Evolutionary conservation across 2,329 filamentous ascomycete species (phyloP).

Genomic region (Chaetomium sp.): DNA sequence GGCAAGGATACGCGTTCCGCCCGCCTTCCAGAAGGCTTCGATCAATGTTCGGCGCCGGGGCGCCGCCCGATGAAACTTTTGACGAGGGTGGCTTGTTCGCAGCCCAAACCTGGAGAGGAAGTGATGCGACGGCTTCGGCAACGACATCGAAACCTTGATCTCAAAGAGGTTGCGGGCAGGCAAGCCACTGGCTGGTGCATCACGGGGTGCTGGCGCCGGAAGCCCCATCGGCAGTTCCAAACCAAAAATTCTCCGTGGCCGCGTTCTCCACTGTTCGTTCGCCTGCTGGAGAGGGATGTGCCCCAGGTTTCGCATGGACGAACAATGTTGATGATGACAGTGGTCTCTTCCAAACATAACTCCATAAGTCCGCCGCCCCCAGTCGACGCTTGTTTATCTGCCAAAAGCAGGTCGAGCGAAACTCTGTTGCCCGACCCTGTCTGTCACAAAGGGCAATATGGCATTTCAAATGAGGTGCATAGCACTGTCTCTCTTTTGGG

Average conservation of each 20-base stretch:
- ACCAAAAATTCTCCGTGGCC: constrained; percentile 18
- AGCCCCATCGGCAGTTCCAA: constrained; percentile 21
- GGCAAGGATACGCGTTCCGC: constrained; percentile 11
- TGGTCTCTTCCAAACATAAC: no score
- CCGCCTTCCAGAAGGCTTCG: constrained; percentile 14
- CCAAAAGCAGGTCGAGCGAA: constrained; percentile 8
- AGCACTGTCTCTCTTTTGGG: constrained; percentile 5
- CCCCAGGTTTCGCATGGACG: no score
- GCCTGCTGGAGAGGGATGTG: no score
- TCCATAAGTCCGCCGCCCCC: no score
- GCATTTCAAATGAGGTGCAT: constrained; percentile 19
- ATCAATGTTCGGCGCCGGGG: constrained; percentile 1
- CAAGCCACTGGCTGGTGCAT: background rate
- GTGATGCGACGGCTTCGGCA: constrained; percentile 11
- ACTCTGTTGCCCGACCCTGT: constrained; percentile 8
- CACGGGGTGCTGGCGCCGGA: background rate
- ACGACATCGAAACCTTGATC: background rate
- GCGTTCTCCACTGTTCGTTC: no score
- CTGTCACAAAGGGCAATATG: constrained; percentile 19
- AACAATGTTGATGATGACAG: no score
- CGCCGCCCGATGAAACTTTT: background rate
- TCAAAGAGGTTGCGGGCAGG: background rate
- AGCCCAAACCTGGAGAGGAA: constrained; percentile 16
- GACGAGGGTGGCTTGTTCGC: background rate
- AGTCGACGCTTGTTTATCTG: background rate